Evolutionary conservation across 805 yeast genomes (phyloP), one percentile per base, ranked within the genome.

Genomic region (Ogataea pilisensis): DNA sequence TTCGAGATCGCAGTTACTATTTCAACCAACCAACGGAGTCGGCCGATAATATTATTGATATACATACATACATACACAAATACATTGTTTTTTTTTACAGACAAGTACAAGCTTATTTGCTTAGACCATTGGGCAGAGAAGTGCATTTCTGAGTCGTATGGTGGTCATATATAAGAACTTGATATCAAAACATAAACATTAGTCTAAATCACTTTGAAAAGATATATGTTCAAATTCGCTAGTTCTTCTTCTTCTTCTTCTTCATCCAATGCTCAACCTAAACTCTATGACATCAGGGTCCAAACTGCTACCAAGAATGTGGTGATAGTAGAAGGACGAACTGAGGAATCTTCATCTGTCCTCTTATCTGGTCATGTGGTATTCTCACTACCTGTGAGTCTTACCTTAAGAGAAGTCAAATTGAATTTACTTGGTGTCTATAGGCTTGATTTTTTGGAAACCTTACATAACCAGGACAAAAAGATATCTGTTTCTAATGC

Each of bases 341-440:
- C 67, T 35, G 59, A 55, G 32, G 80, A 74, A 45, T 63, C 73
- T 34, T 71, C 70, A 6, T 55, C 68, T 5, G 56, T 72, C 1
- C 60, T 66, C 7, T 47, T 76, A 20, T 67, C 65, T 19, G 82
- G 82, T 0, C 65, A 63, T 37, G 69, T 76, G 34, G 76, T 73
- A 34, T 55, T 75, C 31, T 60, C 73, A 18, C 54, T 73, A 3
- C 70, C 71, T 7, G 69, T 68, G 32, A 68, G 68, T 33, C 60
- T 66, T 30, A 69, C 66, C 38, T 60, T 73, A 20, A 64, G 61
- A 33, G 53, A 54, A 31, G 56, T 76, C 32, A 53, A 59, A n/a
- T 56, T 76, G 33, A 55, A 56, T 14, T 51, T 76, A 16, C 50
- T 56, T 1, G 80, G 80, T 1, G 73, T 69, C 35, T 68, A 65